phyloP scores from a whole-genome alignment of 306 rosid genomes.

The Malus sieversii region DNA sequence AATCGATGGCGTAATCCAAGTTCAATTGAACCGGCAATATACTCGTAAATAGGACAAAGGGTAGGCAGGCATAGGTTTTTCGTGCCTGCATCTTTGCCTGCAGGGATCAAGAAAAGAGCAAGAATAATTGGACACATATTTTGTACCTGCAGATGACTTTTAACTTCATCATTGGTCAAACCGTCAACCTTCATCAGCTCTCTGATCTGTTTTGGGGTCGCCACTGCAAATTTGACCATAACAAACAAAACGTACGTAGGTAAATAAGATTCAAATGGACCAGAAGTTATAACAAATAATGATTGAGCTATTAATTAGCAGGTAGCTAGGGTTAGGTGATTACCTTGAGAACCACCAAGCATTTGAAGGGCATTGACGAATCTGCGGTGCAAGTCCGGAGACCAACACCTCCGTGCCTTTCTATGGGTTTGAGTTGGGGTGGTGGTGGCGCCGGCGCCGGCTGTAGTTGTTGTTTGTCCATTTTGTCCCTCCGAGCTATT shows the following conservation, averaged over 20 bases:
- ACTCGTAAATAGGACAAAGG: conserved; percentile 12
- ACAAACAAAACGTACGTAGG: not conserved
- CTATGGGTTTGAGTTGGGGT: conserved; percentile 54
- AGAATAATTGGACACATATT: not conserved
- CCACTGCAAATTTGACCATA: conserved; percentile 40
- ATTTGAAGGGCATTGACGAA: conserved; percentile 96
- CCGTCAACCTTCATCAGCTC: conserved; percentile 99
- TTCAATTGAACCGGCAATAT: not conserved
- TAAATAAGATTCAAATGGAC: not conserved
- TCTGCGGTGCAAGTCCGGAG: conserved; percentile 91
- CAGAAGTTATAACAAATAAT: not conserved
- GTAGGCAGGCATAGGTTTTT: not conserved
- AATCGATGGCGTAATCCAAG: not conserved
- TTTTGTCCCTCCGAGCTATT: not conserved
- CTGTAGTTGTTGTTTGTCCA: not conserved
- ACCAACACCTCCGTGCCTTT: conserved; percentile 98
- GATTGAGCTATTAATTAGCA: not conserved
- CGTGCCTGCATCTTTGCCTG: conserved; percentile 5
- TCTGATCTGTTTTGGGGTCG: conserved; percentile 97
- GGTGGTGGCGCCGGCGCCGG: not conserved
- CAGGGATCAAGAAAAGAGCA: conserved; percentile 2
- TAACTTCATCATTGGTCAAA: conserved; percentile 99
- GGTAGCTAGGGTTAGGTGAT: conserved; percentile 1
- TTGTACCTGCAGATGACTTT: conserved; percentile 97
- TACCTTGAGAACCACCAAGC: conserved; percentile 99